These are phyloP conservation scores for Anthracocystis setariae DNA, from an alignment of 1,284 basidiomycete species.

Conservation along the genomic window DNA sequence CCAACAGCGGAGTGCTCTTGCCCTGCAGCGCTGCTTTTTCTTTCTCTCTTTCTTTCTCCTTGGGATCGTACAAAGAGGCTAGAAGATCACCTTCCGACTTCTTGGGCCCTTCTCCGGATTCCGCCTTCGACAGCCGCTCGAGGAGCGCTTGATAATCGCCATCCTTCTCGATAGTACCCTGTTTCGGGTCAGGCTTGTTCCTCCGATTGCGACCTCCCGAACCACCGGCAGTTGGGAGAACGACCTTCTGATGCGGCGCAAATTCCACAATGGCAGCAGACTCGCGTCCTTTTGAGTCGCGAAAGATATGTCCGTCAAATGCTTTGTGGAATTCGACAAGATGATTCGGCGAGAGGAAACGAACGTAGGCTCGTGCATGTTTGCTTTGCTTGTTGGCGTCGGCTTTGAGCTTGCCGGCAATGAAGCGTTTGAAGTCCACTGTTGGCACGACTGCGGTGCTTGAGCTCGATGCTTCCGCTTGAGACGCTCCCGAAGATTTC, in stretches of 20 bases:
- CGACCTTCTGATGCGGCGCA: conserved; percentile 88
- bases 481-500: conserved; percentile 8
- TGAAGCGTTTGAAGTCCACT: conserved; percentile 52
- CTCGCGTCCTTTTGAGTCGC: conserved; percentile 89
- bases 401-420: conserved; percentile 55
- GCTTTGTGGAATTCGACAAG: conserved; percentile 81
- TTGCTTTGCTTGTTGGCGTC: conserved; percentile 49
- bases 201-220: conserved; percentile 66
- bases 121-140: conserved; percentile 27
- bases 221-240: conserved; percentile 2
- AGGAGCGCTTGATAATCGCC: conserved; percentile 45
- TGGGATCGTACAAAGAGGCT: conserved; percentile 21
- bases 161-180: conserved; percentile 78
- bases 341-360: conserved; percentile 80
- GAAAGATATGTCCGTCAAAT: conserved; percentile 91
- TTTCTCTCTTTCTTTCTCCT: conserved; percentile 22
- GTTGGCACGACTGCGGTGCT: conserved; percentile 15
- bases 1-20: conserved; percentile 54
- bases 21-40: conserved; percentile 16
- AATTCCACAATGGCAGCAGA: conserved; percentile 90
- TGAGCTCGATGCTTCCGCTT: conserved; percentile 9
- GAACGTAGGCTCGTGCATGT: conserved; percentile 86
- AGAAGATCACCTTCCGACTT: conserved; percentile 54
- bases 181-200: conserved; percentile 77
- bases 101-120: conserved; percentile 14